Evolutionary conservation across 1,139 yeast genomes (phyloP), one percentile per base, ranked within the genome.

Genomic region (Yamadazyma buinensis): DNA sequence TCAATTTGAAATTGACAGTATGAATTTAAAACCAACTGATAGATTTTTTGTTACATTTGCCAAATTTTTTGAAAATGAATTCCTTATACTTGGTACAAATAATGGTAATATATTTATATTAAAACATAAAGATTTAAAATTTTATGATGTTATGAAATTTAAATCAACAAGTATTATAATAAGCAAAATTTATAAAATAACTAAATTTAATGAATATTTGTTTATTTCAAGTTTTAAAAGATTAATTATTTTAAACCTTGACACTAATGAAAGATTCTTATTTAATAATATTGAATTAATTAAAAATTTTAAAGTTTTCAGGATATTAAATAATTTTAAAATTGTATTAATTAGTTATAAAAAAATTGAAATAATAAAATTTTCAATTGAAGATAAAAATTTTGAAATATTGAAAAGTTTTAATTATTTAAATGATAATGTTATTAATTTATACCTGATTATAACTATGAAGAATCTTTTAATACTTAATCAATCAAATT

Each of bases 21-120:
- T 5, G 5, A 17, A 17, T 17, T 32, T 42, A 5, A 43, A 38
- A 33, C 36, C 41, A 5, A 29, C 26, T 13, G 37, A 34, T 28
- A 29, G 50, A 13, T 45, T 41, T 26, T 46, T 42, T 26, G 41
- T 46, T 12, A 46, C 50, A 4, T 40, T 34, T 32, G 43, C 49
- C 7, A 33, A 38, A 22, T 43, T 46, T 36, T 43, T 46, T 36
- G 36, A 35, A 8, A 47, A 46, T 28, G 31, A 36, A 17, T 38
- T 35, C 28, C 36, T 46, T 20, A 40, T 46, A 1, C 31, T 46
- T 18, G 50, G 49, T 5, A 45, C 49, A 2, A 46, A 46, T 29
- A 25, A 37, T 13, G 50, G 50, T 10, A 37, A 39, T 8, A 32
- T 46, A 14, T 46, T 45, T 25, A 24, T 45, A 1, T 36, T 45